Evolutionary conservation across 192 early-diverging fungal species (phyloP).

Genomic region (Kickxella alabastrina): DNA sequence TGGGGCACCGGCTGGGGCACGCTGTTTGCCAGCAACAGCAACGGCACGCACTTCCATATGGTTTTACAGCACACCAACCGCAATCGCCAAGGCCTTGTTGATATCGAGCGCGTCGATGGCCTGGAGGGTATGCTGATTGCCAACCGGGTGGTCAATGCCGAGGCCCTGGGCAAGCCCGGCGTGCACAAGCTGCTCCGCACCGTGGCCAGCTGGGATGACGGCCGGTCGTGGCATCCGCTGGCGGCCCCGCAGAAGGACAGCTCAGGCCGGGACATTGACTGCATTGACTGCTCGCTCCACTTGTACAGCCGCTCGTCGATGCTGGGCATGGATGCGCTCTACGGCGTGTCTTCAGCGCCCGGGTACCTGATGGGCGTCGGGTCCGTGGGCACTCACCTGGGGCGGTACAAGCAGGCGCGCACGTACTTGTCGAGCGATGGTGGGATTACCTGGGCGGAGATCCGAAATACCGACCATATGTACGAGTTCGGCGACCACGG

Average conservation of each 20-base stretch:
- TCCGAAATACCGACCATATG: slow-evolving; percentile 61
- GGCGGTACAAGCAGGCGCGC: slow-evolving; percentile 57
- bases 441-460: slow-evolving; percentile 77
- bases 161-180: slow-evolving; percentile 54
- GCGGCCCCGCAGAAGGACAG: slow-evolving; percentile 52
- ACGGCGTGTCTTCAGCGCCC: slow-evolving; percentile 65
- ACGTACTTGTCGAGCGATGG: slow-evolving; percentile 84
- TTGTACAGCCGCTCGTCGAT: slow-evolving; percentile 70
- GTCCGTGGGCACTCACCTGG: slow-evolving; percentile 69
- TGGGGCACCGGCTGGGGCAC: slow-evolving; percentile 42
- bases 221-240: slow-evolving; percentile 65
- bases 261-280: slow-evolving; percentile 17
- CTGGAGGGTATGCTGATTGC: slow-evolving; percentile 81
- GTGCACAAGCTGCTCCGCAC: slow-evolving; percentile 65
- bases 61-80: slow-evolving; percentile 80
- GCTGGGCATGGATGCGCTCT: slow-evolving; percentile 54
- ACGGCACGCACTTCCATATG: slow-evolving; percentile 75
- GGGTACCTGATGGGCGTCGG: slow-evolving; percentile 90
- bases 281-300: slow-evolving; percentile 68
- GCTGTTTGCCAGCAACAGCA: slow-evolving; percentile 85
- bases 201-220: slow-evolving; percentile 88
- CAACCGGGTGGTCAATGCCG: slow-evolving; percentile 77
- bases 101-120: slow-evolving; percentile 88
- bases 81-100: slow-evolving; percentile 67
- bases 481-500: slow-evolving; percentile 93